phyloP scores from a whole-genome alignment of 75 land plant species.

The Picea sitchensis region DNA sequence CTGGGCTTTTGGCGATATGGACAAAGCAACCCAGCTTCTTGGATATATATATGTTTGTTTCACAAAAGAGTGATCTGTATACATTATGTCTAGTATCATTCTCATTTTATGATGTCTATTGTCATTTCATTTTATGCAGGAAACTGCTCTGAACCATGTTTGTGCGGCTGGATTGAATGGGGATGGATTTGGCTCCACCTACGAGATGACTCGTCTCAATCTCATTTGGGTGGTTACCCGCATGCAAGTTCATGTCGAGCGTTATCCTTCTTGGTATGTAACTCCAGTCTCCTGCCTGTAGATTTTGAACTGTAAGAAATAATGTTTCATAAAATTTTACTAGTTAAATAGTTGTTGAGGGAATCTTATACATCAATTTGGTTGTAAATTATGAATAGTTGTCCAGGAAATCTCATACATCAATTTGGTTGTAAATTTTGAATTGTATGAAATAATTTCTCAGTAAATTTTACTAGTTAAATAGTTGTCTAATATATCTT shows the following conservation, averaged over 20 bases:
- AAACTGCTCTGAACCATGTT: constrained; percentile 10
- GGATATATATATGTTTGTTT: not conserved
- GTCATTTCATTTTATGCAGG: not conserved
- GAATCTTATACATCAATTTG: too few species aligned
- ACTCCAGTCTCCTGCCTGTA: not conserved
- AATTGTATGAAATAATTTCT: too few species aligned
- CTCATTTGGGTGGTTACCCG: constrained; percentile 88
- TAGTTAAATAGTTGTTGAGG: too few species aligned
- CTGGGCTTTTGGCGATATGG: not conserved
- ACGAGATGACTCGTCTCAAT: constrained; percentile 67
- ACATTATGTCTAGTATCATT: not conserved
- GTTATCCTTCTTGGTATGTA: constrained; percentile 81
- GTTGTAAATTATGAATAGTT: too few species aligned
- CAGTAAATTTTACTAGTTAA: too few species aligned
- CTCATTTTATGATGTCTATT: too few species aligned
- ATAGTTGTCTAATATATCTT: too few species aligned
- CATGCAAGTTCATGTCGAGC: constrained; percentile 86
- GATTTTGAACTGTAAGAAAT: not conserved
- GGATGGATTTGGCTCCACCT: constrained; percentile 90
- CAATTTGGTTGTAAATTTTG: too few species aligned
- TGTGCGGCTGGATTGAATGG: not conserved
- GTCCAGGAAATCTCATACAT: too few species aligned
- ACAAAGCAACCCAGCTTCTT: not conserved
- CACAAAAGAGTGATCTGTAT: not conserved
- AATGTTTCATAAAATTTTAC: not conserved